Evolutionary conservation across 208 protist species (phyloP).

Genomic region (Leishmania amazonensis): DNA sequence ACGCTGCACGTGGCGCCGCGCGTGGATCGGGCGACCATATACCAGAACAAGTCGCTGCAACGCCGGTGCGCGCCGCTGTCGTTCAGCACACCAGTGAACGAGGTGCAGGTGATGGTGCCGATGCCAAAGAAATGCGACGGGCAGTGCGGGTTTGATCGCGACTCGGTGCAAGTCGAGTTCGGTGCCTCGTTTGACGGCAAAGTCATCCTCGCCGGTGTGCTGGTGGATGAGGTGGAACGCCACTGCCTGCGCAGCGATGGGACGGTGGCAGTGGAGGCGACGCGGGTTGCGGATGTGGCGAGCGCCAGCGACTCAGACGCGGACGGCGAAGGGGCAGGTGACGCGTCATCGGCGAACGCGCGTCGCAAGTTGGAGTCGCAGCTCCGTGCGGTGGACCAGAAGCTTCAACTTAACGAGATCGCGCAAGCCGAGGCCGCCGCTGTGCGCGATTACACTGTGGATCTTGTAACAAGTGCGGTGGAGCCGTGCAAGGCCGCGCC

Average conservation of each 20-base stretch:
- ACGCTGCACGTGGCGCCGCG: constrained; percentile 32
- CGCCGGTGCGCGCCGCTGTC: constrained; percentile 28
- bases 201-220: constrained; percentile 22
- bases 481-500: not conserved
- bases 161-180: constrained; percentile 36
- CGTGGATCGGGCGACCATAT: constrained; percentile 31
- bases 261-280: constrained; percentile 22
- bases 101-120: constrained; percentile 37
- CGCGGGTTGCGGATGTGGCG: constrained; percentile 12
- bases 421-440: constrained; percentile 14
- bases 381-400: constrained; percentile 16
- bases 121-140: constrained; percentile 6
- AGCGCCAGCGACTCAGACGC: constrained; percentile 23
- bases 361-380: constrained; percentile 23
- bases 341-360: constrained; percentile 8
- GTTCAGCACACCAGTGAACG: constrained; percentile 19
- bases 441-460: constrained; percentile 16
- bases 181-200: constrained; percentile 23
- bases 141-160: constrained; percentile 16
- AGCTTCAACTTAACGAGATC: constrained; percentile 23
- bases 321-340: not conserved
- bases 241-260: constrained; percentile 29
- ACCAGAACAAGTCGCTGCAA: constrained; percentile 32
- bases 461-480: constrained; percentile 12
- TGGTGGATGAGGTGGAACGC: constrained; percentile 23